Percentiles rank a stretch among this genome's conserved stretches.
phyloP scores from a whole-genome alignment of 768 basidiomycete species.

The Neoboletus subvelutipes region DNA sequence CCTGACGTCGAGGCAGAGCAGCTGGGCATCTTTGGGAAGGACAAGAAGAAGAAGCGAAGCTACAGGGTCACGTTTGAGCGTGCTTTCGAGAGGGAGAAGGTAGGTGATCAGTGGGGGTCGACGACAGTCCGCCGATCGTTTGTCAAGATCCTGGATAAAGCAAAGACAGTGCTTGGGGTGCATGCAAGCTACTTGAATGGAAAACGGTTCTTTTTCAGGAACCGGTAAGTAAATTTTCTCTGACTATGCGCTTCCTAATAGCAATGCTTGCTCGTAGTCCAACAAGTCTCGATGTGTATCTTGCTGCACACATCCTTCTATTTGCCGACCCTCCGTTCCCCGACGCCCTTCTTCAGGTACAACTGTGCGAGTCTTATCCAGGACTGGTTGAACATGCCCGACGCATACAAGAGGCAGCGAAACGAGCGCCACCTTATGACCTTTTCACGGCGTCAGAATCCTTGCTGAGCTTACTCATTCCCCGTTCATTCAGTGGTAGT shows the following conservation, averaged over 20 bases:
- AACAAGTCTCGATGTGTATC: slow-evolving; percentile 59
- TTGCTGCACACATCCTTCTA: slow-evolving; percentile 69
- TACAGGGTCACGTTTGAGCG: slow-evolving; percentile 44
- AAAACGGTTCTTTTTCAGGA: slow-evolving; percentile 50
- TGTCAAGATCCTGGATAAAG: slow-evolving; percentile 58
- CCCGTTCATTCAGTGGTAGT: slow-evolving; percentile 26
- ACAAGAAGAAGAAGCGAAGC: slow-evolving; percentile 34
- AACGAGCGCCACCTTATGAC: slow-evolving; percentile 28
- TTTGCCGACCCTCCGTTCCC: slow-evolving; percentile 59
- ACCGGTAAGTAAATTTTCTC: slow-evolving; percentile 39
- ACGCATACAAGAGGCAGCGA: slow-evolving; percentile 40
- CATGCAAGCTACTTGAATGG: slow-evolving; percentile 55
- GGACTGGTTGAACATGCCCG: slow-evolving; percentile 57
- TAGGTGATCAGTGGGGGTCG: background rate
- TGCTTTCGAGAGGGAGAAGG: slow-evolving; percentile 67
- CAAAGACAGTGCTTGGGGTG: slow-evolving; percentile 54
- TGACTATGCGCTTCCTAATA: background rate
- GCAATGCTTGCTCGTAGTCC: slow-evolving; percentile 39
- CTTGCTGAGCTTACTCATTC: slow-evolving; percentile 39
- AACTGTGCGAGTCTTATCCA: slow-evolving; percentile 57
- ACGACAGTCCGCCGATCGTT: slow-evolving; percentile 4
- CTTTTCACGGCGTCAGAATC: slow-evolving; percentile 20
- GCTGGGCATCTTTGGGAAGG: slow-evolving; percentile 32
- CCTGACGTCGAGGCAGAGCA: slow-evolving; percentile 42
- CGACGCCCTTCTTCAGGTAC: slow-evolving; percentile 54